These are phyloP conservation scores for Chrysoporthe puriensis DNA, from an alignment of 2,329 filamentous ascomycete species.

Conservation along the genomic window DNA sequence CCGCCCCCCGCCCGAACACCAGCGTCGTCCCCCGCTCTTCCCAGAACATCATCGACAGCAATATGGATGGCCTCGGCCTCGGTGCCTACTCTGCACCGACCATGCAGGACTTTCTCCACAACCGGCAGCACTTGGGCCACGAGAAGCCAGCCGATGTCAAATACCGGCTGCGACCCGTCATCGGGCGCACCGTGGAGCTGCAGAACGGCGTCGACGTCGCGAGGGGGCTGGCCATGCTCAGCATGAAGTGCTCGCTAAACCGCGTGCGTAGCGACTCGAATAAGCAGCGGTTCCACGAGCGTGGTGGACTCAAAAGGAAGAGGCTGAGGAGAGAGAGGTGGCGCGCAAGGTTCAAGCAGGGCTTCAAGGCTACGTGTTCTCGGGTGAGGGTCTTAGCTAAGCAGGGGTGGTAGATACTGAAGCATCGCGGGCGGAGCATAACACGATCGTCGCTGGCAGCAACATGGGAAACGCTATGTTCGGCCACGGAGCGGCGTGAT, in stretches of 20 bases:
- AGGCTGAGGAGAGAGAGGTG: conserved; percentile 71
- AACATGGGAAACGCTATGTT: not conserved
- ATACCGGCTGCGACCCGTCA: conserved; percentile 44
- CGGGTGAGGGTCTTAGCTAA: conserved; percentile 71
- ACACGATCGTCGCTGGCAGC: not conserved
- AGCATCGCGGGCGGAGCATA: not conserved
- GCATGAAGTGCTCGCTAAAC: conserved; percentile 52
- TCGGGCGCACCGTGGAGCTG: conserved; percentile 50
- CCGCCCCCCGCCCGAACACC: not conserved
- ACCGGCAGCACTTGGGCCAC: conserved; percentile 29
- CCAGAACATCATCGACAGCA: conserved; percentile 34
- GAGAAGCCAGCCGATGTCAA: conserved; percentile 35
- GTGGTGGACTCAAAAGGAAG: conserved; percentile 77
- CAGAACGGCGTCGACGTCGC: conserved; percentile 45
- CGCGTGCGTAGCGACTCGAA: conserved; percentile 58
- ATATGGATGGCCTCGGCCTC: conserved; percentile 32
- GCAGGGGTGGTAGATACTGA: conserved; percentile 71
- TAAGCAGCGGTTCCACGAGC: conserved; percentile 73
- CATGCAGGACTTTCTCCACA: conserved; percentile 34
- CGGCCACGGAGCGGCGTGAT: not conserved
- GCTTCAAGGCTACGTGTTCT: conserved; percentile 66
- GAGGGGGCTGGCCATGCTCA: conserved; percentile 49
- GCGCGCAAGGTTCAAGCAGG: conserved; percentile 68
- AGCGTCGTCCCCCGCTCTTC: not conserved
- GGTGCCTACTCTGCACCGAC: conserved; percentile 27